Evolutionary conservation across 257 asterid species (phyloP).

Genomic region (Ilex aquifolium): DNA sequence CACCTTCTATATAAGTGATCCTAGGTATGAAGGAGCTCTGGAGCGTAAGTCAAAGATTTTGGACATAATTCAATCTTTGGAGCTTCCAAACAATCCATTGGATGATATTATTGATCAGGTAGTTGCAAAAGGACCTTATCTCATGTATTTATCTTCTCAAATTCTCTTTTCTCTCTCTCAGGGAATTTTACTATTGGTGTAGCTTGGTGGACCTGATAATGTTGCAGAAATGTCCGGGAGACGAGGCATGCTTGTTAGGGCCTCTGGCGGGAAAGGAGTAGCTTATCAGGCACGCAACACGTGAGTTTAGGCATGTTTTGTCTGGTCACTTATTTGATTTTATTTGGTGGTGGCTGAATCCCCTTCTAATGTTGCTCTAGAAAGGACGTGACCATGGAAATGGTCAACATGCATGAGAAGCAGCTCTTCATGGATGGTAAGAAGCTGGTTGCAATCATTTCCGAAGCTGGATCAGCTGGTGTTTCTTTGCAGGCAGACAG

Average conservation of each 20-base stretch:
- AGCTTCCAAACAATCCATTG: conserved; percentile 97
- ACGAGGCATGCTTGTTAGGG: conserved; percentile 92
- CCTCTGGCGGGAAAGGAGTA: conserved; percentile 90
- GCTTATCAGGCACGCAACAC: conserved; percentile 94
- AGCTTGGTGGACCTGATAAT: conserved; percentile 97
- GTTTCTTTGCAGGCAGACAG: conserved; percentile 99
- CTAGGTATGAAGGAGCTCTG: conserved; percentile 80
- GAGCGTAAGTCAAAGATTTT: conserved; percentile 64
- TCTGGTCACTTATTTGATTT: conserved; percentile 11
- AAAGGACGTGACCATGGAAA: conserved; percentile 95
- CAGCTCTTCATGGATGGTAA: conserved; percentile 92
- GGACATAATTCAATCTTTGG: conserved; percentile 76
- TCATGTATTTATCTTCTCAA: not conserved
- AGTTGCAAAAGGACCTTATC: not conserved
- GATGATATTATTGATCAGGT: conserved; percentile 99
- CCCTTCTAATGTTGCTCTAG: conserved; percentile 31
- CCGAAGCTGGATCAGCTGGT: conserved; percentile 99
- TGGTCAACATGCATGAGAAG: conserved; percentile 98
- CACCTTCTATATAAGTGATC: conserved; percentile 12
- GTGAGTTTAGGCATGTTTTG: conserved; percentile 47
- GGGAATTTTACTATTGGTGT: conserved; percentile 14
- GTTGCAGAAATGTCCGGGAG: conserved; percentile 99
- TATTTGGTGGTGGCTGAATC: conserved; percentile 11
- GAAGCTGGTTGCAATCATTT: conserved; percentile 85
- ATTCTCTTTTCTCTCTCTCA: not conserved